Percentiles rank a stretch among this genome's conserved stretches.
phyloP scores from a whole-genome alignment of 2,329 filamentous ascomycete genomes.

The Westerdykella aurantiaca region DNA sequence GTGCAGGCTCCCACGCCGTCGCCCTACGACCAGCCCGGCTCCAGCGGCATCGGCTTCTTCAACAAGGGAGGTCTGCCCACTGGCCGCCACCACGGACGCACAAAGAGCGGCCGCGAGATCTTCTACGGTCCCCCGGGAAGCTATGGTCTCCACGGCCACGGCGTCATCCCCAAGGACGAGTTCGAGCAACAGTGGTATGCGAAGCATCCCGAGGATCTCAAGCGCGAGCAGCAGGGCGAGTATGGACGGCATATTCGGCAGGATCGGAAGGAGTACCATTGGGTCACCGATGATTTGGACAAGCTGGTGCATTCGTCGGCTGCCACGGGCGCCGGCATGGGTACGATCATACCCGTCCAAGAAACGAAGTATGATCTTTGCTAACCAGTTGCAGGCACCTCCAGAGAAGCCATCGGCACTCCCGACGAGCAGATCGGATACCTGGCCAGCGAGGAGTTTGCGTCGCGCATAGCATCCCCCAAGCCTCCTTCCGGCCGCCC shows the following conservation, averaged over 20 bases:
- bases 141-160: conserved; percentile 89
- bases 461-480: conserved; percentile 68
- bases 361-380: conserved; percentile 26
- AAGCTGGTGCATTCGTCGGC: conserved; percentile 74
- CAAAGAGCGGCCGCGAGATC: conserved; percentile 64
- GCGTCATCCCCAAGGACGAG: conserved; percentile 66
- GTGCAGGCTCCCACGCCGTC: conserved; percentile 90
- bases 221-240: conserved; percentile 65
- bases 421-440: conserved; percentile 90
- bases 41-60: conserved; percentile 47
- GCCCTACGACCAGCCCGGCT: conserved; percentile 43
- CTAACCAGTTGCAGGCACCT: conserved; percentile 56
- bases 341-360: conserved; percentile 37
- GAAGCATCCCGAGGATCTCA: conserved; percentile 76
- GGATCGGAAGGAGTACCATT: conserved; percentile 66
- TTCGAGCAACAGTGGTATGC: conserved; percentile 90
- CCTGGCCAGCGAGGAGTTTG: conserved; percentile 77
- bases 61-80: conserved; percentile 49
- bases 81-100: conserved; percentile 56
- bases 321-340: conserved; percentile 46
- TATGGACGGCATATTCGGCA: conserved; percentile 56
- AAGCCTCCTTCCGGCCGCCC: conserved; percentile 44
- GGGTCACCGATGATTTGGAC: conserved; percentile 86
- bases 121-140: conserved; percentile 75
- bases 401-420: conserved; percentile 60